Percentiles rank a stretch among this genome's conserved stretches.
Conservation (phyloP, 108 stramenopile genomes). For the Pseudonitzschia multistriata region DNA sequence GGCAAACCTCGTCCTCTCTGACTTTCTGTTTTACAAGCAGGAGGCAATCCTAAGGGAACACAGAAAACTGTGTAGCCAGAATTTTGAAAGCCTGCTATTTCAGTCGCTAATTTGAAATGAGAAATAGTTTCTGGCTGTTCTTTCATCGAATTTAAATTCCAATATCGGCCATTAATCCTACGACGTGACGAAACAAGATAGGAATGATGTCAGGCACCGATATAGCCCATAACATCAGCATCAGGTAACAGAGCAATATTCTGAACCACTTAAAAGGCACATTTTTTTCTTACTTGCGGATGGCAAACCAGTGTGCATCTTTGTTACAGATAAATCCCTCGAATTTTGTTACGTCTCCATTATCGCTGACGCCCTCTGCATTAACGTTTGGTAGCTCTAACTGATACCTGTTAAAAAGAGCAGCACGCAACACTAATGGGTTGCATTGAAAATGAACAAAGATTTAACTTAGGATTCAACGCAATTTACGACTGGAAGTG, state of each 20-base stretch:
- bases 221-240: too few relatives aligned
- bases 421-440: constrained; percentile 64
- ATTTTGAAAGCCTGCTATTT: constrained; percentile 64
- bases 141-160: constrained; percentile 80
- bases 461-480: background rate
- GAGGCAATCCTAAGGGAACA: constrained; percentile 25
- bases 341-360: constrained; percentile 57
- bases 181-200: background rate
- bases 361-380: constrained; percentile 35
- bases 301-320: constrained; percentile 86
- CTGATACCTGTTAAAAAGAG: constrained; percentile 42
- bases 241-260: too few relatives aligned
- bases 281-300: constrained; percentile 42
- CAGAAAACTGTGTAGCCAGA: constrained; percentile 42
- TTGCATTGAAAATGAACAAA: background rate
- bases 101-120: constrained; percentile 74
- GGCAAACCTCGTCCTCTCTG: constrained; percentile 35
- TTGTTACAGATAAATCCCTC: constrained; percentile 80
- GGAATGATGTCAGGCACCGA: background rate
- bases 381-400: constrained; percentile 52
- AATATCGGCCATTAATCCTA: constrained; percentile 69
- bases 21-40: constrained; percentile 18
- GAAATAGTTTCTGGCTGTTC: constrained; percentile 70
- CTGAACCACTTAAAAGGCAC: too few relatives aligned
- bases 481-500: background rate